Percentiles rank a stretch among this genome's conserved stretches.
phyloP scores from a whole-genome alignment of 371 early-diverging fungal genomes.

The Mucor lusitanicus region DNA sequence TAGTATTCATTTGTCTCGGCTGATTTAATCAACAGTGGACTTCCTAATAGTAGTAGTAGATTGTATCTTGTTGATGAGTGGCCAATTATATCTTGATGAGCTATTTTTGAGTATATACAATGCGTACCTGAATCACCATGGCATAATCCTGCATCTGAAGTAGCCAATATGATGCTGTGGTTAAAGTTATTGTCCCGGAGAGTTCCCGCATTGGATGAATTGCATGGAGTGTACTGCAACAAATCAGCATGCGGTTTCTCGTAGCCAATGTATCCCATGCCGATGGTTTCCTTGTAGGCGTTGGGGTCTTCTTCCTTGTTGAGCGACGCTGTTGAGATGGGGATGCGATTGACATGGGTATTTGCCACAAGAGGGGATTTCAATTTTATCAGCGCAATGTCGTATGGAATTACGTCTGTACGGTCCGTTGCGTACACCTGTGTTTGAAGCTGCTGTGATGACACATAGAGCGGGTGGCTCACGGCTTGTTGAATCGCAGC shows the following conservation, averaged over 20 bases:
- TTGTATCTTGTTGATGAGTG: neutral
- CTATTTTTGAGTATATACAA: neutral
- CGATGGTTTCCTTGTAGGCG: constrained; percentile 11
- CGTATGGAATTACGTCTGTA: constrained; percentile 14
- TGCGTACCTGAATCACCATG: constrained; percentile 43
- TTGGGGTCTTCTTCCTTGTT: neutral
- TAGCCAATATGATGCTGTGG: constrained; percentile 13
- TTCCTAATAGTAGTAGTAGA: constrained; percentile 23
- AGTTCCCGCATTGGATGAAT: neutral
- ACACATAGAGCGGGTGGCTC: constrained; percentile 14
- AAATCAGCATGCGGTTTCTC: constrained; percentile 9
- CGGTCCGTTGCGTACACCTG: constrained; percentile 3
- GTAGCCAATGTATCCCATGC: constrained; percentile 31
- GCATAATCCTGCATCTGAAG: constrained; percentile 27
- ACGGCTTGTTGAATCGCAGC: constrained; percentile 7
- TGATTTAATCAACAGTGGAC: constrained; percentile 19
- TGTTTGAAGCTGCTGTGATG: neutral
- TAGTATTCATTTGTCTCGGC: constrained; percentile 4
- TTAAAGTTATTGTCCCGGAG: constrained; percentile 9
- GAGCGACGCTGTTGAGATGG: neutral
- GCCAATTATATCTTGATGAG: neutral
- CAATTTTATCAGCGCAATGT: constrained; percentile 21
- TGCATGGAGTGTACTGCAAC: constrained; percentile 17
- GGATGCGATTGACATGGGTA: constrained; percentile 4
- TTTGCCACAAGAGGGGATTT: neutral